Base-by-base conservation (phyloP, 2,329 filamentous ascomycete species). In the Zymoseptoria pseudotritici region DNA sequence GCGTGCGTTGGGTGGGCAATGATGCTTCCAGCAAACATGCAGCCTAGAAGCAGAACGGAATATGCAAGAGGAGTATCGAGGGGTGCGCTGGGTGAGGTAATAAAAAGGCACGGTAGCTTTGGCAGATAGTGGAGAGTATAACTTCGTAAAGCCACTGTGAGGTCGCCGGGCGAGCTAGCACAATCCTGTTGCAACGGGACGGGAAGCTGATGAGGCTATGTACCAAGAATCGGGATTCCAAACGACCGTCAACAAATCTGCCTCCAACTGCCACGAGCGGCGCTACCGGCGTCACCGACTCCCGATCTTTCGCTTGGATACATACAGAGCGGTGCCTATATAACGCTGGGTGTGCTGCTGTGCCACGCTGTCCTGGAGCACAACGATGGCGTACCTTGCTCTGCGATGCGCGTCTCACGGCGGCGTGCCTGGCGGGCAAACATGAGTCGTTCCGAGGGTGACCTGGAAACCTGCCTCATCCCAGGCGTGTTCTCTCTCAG, bases 291-390 rank as follows among this genome's bases (percentile, higher is more conserved):
- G 52, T 51, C 58, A 57, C 54, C 61, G 55, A 59, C 61, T 53
- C 46, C 26, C 53, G 50, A 57, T 50, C 53, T 29, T 59, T 56
- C 64, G 62, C 64, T 61, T 61, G 56, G 54, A 26, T 58, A 58
- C 64, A 64, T 58, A 50, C 49, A 54, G 61, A 58, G 54, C 63
- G 57, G 61, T 60, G 61, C 62, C 53, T 56, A 54, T 52, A 53
- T 57, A 53, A 55, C 54, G 58, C 54, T 53, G 58, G 29, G 36
- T 46, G 36, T 58, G 29, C 54, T 61, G 59, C 56, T 22, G 58
- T 59, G 57, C 56, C 52, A 58, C 57, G 56, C 50, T 61, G 50
- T 50, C 56, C 42, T 26, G 55, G 52, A 57, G 24, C 55, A 58
- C 58, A 52, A 54, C 46, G 51, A 42, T 52, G 42, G 36, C 24